Conservation (phyloP, 495 filamentous ascomycete genomes). For the Achaetomiella virescens region DNA sequence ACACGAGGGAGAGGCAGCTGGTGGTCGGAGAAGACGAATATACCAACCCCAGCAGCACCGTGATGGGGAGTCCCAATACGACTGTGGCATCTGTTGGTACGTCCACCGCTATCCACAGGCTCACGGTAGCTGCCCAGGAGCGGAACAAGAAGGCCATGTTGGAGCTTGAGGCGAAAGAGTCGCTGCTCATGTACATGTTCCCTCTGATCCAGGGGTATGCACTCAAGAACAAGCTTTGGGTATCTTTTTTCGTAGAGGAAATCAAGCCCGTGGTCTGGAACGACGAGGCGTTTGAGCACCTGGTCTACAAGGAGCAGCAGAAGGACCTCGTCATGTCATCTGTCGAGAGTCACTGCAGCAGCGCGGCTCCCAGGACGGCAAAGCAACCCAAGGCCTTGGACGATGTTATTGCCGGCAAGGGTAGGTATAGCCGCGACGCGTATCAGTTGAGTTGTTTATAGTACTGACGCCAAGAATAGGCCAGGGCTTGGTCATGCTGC, state of each 20-base stretch:
- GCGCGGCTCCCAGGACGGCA: background rate
- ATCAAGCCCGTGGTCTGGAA: slow-evolving; percentile 33
- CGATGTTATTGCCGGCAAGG: slow-evolving; percentile 23
- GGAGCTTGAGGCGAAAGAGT: slow-evolving; percentile 17
- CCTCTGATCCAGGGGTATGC: slow-evolving; percentile 36
- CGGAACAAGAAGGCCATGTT: slow-evolving; percentile 25
- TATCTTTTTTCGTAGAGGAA: slow-evolving; percentile 32
- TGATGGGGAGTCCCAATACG: background rate
- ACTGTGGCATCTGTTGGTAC: background rate
- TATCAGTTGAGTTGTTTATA: background rate
- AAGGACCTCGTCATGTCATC: slow-evolving; percentile 39
- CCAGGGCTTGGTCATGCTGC: slow-evolving; percentile 29
- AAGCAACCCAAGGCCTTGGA: slow-evolving; percentile 7
- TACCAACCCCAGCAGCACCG: background rate
- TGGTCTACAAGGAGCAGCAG: slow-evolving; percentile 35
- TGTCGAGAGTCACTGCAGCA: slow-evolving; percentile 31
- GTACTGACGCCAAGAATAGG: slow-evolving; percentile 8
- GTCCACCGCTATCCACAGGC: slow-evolving; percentile 2
- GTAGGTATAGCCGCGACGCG: background rate
- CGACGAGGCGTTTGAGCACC: slow-evolving; percentile 32
- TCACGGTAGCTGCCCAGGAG: slow-evolving; percentile 22
- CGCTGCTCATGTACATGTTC: slow-evolving; percentile 31
- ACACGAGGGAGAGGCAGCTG: slow-evolving; percentile 7
- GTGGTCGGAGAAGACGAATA: slow-evolving; percentile 8
- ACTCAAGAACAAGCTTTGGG: slow-evolving; percentile 38